A percentile compares a stretch with the other conserved stretches of the same genome.
phyloP scores from a whole-genome alignment of 2,329 filamentous ascomycete species.

The Didymella segeticola region DNA sequence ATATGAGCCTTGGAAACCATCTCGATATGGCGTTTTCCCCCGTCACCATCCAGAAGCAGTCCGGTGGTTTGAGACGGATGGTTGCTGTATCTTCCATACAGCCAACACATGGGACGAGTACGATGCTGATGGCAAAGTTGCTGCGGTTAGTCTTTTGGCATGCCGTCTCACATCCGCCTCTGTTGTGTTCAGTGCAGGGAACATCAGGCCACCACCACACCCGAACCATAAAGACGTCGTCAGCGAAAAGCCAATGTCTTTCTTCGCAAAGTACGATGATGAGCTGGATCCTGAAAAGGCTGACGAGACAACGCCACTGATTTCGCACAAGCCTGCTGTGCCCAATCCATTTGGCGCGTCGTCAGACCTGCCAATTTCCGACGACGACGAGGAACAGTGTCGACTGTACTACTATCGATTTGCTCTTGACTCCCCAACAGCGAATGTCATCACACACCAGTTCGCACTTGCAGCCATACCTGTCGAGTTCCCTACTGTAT shows the following conservation, averaged over 20 bases:
- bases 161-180: conserved; percentile 72
- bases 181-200: conserved; percentile 69
- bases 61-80: conserved; percentile 71
- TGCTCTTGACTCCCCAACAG: conserved; percentile 47
- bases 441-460: conserved; percentile 62
- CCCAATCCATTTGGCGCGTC: conserved; percentile 16
- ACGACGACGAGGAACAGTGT: conserved; percentile 68
- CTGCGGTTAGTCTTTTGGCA: conserved; percentile 67
- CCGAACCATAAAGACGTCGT: conserved; percentile 41
- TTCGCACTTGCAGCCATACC: conserved; percentile 70
- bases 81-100: conserved; percentile 75
- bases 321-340: conserved; percentile 3
- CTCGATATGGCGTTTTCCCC: conserved; percentile 73
- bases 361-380: conserved; percentile 31
- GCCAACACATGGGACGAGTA: conserved; percentile 72
- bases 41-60: conserved; percentile 63
- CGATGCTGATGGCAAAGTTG: conserved; percentile 38
- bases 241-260: conserved; percentile 50
- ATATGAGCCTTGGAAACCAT: conserved; percentile 64
- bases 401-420: conserved; percentile 74
- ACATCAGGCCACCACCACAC: conserved; percentile 61
- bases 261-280: conserved; percentile 55
- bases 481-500: conserved; percentile 71
- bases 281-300: conserved; percentile 35
- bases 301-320: conserved; percentile 35